Percentiles rank a stretch among this genome's conserved stretches.
phyloP scores from a whole-genome alignment of 2,329 filamentous ascomycete species.

The Exophiala spinifera region DNA sequence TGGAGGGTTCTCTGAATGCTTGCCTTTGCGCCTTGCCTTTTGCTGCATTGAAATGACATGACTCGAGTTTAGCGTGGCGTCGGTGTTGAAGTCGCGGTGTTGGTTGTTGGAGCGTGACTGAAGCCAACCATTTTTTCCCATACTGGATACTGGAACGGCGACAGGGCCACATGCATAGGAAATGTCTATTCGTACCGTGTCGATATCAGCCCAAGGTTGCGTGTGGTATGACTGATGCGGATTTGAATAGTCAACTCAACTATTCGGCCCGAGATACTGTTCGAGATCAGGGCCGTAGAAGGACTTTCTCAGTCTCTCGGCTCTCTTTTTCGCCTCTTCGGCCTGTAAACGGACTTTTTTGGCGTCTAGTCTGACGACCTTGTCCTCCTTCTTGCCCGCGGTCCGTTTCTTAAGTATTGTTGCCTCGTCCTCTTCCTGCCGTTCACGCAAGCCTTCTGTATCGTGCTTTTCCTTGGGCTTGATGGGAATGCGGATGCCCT shows the following conservation, averaged over 20 bases:
- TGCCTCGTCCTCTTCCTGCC: constrained; percentile 33
- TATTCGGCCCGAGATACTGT: constrained; percentile 59
- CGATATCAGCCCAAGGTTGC: not conserved
- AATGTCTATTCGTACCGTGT: not conserved
- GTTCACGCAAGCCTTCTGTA: constrained; percentile 66
- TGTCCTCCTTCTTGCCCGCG: constrained; percentile 32
- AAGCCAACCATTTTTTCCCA: too few relatives aligned
- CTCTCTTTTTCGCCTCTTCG: constrained; percentile 59
- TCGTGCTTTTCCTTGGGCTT: constrained; percentile 70
- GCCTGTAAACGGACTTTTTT: constrained; percentile 64
- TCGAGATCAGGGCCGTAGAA: constrained; percentile 77
- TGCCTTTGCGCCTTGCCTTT: too few relatives aligned
- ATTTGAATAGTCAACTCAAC: constrained; percentile 7
- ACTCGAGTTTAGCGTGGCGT: constrained; percentile 24
- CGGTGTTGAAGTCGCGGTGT: constrained; percentile 2
- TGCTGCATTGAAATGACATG: not conserved
- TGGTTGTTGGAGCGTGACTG: not conserved
- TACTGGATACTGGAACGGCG: too few relatives aligned
- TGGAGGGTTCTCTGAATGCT: not conserved
- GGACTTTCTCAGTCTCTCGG: constrained; percentile 63
- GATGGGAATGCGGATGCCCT: constrained; percentile 73
- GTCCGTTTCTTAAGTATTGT: constrained; percentile 35
- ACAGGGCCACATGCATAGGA: too few relatives aligned
- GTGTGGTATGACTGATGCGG: not conserved
- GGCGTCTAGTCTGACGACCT: constrained; percentile 59